A percentile compares a stretch with the other conserved stretches of the same genome.
These are phyloP conservation scores for Colletotrichum lentis DNA, from an alignment of 2,329 filamentous ascomycete genomes.

Conservation along the genomic window DNA sequence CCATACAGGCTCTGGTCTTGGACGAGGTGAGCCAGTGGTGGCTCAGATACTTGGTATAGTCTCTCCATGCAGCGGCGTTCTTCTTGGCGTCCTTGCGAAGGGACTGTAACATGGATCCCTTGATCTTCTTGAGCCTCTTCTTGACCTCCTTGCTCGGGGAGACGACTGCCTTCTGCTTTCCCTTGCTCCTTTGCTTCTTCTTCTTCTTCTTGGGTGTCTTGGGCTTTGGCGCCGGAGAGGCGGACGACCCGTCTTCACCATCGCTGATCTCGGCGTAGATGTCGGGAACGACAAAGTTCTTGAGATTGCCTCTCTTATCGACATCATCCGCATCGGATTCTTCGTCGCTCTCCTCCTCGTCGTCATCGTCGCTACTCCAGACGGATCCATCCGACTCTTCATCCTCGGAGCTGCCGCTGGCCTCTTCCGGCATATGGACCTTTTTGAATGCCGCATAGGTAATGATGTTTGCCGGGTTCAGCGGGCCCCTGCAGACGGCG, in stretches of 20 bases:
- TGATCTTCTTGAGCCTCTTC: slow-evolving; percentile 50
- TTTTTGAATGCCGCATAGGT: slow-evolving; percentile 78
- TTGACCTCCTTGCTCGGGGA: slow-evolving; percentile 39
- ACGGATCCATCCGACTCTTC: slow-evolving; percentile 49
- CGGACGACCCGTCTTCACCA: slow-evolving; percentile 44
- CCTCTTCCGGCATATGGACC: slow-evolving; percentile 69
- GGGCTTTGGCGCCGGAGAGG: slow-evolving; percentile 32
- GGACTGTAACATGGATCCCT: slow-evolving; percentile 46
- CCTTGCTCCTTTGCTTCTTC: slow-evolving; percentile 5
- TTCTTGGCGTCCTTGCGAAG: slow-evolving; percentile 48
- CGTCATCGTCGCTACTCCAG: slow-evolving; percentile 46
- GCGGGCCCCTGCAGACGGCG: slow-evolving; percentile 74
- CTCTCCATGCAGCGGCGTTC: slow-evolving; percentile 67
- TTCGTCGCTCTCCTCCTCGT: slow-evolving; percentile 46
- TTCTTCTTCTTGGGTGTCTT: neutral
- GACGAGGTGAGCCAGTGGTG: slow-evolving; percentile 77
- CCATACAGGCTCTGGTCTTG: slow-evolving; percentile 75
- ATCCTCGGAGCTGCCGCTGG: slow-evolving; percentile 43
- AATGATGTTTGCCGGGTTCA: slow-evolving; percentile 75
- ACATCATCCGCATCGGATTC: slow-evolving; percentile 40
- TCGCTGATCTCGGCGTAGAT: slow-evolving; percentile 44
- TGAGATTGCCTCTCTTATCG: slow-evolving; percentile 54
- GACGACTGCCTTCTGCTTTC: slow-evolving; percentile 39
- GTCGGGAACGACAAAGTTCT: slow-evolving; percentile 63
- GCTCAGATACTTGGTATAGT: slow-evolving; percentile 74